A percentile compares a stretch with the other conserved stretches of the same genome.
phyloP scores from a whole-genome alignment of 2,329 filamentous ascomycete genomes.

The Fusarium denticulatum region DNA sequence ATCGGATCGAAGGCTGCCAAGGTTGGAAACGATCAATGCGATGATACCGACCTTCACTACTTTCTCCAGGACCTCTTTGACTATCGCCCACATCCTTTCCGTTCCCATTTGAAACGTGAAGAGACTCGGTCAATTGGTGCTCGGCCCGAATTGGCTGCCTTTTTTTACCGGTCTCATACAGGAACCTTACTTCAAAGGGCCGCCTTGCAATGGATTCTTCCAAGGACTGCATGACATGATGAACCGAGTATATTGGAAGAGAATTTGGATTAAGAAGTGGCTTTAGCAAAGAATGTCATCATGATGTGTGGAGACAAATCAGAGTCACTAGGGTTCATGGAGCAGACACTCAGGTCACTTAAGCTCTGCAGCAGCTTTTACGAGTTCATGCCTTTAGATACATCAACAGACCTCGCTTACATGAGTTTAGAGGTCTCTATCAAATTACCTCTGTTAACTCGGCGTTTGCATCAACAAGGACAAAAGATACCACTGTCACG shows the following conservation, averaged over 20 bases:
- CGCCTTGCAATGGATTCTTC: fast-evolving
- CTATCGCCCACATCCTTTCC: neutral
- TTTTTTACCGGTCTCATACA: neutral
- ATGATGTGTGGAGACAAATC: neutral
- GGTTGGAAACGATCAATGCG: fast-evolving
- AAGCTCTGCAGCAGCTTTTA: neutral
- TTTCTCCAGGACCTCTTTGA: fast-evolving
- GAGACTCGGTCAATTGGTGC: too few species aligned
- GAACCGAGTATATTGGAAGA: neutral
- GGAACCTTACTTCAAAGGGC: neutral
- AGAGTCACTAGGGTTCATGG: neutral
- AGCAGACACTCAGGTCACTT: neutral
- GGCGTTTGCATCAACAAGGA: neutral
- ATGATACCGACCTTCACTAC: fast-evolving
- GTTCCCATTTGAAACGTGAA: neutral
- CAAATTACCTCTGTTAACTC: neutral
- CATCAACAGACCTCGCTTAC: neutral
- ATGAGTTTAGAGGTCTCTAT: fast-evolving
- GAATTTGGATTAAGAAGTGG: constrained; percentile 1
- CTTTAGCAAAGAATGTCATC: neutral
- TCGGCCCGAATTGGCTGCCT: neutral
- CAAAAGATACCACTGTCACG: neutral
- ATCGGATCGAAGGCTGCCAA: neutral
- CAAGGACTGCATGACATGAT: neutral
- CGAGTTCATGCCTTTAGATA: neutral